Conservation (phyloP, 1,284 basidiomycete genomes). For the Amylostereum chailletii region DNA sequence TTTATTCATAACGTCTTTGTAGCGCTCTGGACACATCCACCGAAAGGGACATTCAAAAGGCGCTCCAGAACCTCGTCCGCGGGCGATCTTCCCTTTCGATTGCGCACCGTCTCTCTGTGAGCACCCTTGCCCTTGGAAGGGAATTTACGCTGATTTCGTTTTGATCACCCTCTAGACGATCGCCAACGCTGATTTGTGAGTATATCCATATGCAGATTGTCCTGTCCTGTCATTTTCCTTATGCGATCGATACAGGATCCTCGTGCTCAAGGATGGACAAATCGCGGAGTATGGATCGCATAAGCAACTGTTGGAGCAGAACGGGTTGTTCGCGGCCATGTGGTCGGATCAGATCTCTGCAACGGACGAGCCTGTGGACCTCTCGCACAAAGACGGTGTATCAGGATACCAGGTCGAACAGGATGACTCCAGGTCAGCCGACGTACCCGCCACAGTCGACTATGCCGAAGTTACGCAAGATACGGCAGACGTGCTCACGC, state of each 20-base stretch:
- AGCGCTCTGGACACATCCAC: conserved; percentile 79
- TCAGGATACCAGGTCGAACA: conserved; percentile 29
- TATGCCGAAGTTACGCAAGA: conserved; percentile 7
- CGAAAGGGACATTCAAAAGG: conserved; percentile 80
- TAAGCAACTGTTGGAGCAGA: conserved; percentile 57
- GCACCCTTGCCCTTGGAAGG: conserved; percentile 21
- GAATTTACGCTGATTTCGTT: background rate
- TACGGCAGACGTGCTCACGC: conserved; percentile 10
- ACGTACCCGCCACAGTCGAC: conserved; percentile 13
- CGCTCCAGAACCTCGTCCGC: conserved; percentile 62
- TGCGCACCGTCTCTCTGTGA: conserved; percentile 71
- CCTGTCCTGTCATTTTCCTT: conserved; percentile 3
- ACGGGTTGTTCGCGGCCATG: conserved; percentile 72
- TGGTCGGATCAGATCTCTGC: conserved; percentile 72
- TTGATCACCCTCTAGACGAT: conserved; percentile 45
- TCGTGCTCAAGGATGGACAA: conserved; percentile 76
- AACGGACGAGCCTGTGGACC: conserved; percentile 33
- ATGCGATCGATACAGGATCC: conserved; percentile 40
- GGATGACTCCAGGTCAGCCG: conserved; percentile 15
- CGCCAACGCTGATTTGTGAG: conserved; percentile 66
- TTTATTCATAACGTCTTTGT: conserved; percentile 12
- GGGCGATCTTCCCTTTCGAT: conserved; percentile 73
- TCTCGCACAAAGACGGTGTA: conserved; percentile 29
- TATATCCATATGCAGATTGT: conserved; percentile 5
- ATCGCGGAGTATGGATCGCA: conserved; percentile 75